phyloP scores from a whole-genome alignment of 129 eudicot genomes.

The Arctium minus region DNA sequence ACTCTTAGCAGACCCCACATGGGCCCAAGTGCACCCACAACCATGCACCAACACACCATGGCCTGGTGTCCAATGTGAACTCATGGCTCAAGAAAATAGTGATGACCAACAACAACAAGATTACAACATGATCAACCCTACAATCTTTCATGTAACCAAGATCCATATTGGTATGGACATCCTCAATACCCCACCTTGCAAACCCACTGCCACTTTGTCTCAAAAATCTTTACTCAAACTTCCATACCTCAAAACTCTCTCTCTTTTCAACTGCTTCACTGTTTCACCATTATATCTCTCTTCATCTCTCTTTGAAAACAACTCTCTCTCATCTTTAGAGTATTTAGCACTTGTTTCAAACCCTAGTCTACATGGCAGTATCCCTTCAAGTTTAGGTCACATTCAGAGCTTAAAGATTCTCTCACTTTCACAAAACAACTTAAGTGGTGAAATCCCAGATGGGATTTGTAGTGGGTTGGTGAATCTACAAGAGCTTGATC shows the following conservation, averaged over 20 bases:
- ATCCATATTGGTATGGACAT: constrained; percentile 58
- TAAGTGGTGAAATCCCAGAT: constrained; percentile 47
- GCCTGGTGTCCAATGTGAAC: constrained; percentile 77
- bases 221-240: constrained; percentile 37
- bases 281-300: constrained; percentile 34
- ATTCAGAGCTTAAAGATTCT: constrained; percentile 32
- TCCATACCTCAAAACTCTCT: constrained; percentile 57
- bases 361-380: constrained; percentile 48
- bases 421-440: constrained; percentile 54
- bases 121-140: constrained; percentile 33
- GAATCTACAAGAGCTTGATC: constrained; percentile 52
- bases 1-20: constrained; percentile 57
- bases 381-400: constrained; percentile 46
- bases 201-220: constrained; percentile 40
- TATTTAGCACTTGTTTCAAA: constrained; percentile 52
- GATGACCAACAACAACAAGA: constrained; percentile 7
- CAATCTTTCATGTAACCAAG: constrained; percentile 69
- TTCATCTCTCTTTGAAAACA: constrained; percentile 38
- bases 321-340: constrained; percentile 41
- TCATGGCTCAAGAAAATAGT: constrained; percentile 41
- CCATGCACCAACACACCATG: constrained; percentile 79
- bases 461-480: constrained; percentile 34
- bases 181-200: constrained; percentile 48
- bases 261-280: constrained; percentile 55
- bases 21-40: constrained; percentile 65